phyloP scores from a whole-genome alignment of 83 land plant genomes.

The Picea mariana region DNA sequence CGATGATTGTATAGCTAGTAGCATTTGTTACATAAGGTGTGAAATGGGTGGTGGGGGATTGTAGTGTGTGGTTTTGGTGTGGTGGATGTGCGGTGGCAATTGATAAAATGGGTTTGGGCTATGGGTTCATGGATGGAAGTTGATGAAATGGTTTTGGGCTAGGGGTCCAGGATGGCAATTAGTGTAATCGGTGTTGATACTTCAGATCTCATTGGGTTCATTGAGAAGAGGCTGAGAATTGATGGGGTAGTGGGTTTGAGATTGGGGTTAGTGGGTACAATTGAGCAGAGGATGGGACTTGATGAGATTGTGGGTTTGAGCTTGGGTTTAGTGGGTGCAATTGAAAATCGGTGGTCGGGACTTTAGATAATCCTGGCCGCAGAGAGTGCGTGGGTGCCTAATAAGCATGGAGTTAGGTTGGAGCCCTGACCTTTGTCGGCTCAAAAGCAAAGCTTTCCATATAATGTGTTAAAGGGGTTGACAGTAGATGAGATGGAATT shows the following conservation, averaged over 20 bases:
- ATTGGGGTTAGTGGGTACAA: neutral
- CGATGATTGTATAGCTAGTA: constrained; percentile 10
- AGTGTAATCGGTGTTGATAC: neutral
- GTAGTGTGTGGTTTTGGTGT: neutral
- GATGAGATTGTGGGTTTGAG: neutral
- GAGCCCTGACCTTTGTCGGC: too few species aligned
- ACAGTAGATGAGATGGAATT: neutral
- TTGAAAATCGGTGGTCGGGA: neutral
- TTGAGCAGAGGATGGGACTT: neutral
- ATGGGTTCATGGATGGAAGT: neutral
- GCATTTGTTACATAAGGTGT: constrained; percentile 5
- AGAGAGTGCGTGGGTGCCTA: too few species aligned
- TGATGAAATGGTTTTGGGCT: neutral
- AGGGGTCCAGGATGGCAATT: neutral
- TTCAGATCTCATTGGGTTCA: neutral
- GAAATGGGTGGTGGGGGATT: neutral
- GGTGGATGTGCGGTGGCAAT: neutral
- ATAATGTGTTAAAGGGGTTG: neutral
- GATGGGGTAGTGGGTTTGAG: neutral
- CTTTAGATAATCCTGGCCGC: neutral
- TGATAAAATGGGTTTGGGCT: neutral
- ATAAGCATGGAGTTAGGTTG: too few species aligned
- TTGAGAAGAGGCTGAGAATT: neutral
- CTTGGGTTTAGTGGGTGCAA: neutral
- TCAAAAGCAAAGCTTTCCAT: neutral